Percentiles rank a stretch among this genome's conserved stretches.
Conservation (phyloP, 768 basidiomycete species). For the Scleroderma bovista region DNA sequence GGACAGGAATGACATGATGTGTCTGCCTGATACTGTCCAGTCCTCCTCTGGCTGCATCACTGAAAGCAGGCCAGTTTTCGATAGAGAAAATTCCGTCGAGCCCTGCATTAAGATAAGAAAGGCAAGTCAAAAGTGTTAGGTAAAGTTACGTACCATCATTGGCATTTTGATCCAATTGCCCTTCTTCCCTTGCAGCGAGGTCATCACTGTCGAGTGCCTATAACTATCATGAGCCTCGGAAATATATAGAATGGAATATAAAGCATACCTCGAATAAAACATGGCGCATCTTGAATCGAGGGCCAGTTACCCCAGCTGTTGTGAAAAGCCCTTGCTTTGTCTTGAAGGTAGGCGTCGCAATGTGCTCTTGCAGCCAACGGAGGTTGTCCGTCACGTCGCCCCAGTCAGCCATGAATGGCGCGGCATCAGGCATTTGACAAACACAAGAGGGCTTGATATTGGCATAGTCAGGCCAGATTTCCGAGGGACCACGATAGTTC, state of each 20-base stretch:
- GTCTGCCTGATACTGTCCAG: background rate
- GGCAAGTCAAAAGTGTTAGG: no score
- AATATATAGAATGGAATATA: background rate
- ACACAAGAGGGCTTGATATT: background rate
- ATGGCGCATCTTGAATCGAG: background rate
- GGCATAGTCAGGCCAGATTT: background rate
- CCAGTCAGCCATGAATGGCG: background rate
- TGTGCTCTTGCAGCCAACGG: background rate
- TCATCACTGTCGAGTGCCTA: background rate
- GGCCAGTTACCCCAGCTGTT: background rate
- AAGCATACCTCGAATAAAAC: background rate
- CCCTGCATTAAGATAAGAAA: no score
- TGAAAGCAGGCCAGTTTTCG: background rate
- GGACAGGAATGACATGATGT: slow-evolving; percentile 1
- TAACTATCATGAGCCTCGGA: background rate
- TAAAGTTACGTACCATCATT: background rate
- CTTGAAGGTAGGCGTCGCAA: background rate
- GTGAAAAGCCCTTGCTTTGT: background rate
- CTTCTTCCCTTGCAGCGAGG: background rate
- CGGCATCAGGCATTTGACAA: background rate
- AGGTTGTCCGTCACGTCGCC: background rate
- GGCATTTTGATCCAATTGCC: background rate
- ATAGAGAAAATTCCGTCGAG: background rate
- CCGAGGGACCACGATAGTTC: background rate
- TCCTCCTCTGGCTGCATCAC: background rate